Percentiles rank a stretch among this genome's conserved stretches.
Evolutionary conservation across 306 rosid species (phyloP).

Genomic region (Styphnolobium japonicum): DNA sequence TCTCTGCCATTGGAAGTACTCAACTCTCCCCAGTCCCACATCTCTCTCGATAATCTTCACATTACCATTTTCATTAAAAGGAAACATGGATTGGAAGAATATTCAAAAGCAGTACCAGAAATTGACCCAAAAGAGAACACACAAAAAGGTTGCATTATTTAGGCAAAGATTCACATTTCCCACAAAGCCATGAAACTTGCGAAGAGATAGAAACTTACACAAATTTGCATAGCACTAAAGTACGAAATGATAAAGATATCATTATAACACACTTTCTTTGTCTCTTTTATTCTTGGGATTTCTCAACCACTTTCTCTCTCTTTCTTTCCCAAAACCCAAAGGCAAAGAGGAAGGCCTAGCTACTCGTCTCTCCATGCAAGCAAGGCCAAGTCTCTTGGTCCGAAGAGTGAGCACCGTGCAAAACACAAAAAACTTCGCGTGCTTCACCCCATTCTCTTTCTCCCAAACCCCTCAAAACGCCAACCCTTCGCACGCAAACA

Average conservation of each 20-base stretch:
- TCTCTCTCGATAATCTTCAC: conserved; percentile 3
- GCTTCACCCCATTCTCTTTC: conserved; percentile 38
- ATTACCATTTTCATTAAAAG: conserved; percentile 31
- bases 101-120: conserved; percentile 33
- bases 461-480: conserved; percentile 4
- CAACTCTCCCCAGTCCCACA: neutral
- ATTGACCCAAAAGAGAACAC: conserved; percentile 30
- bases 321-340: conserved; percentile 32
- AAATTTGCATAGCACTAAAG: conserved; percentile 32
- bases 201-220: conserved; percentile 19
- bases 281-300: conserved; percentile 52
- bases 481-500: neutral
- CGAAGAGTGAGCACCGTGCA: conserved; percentile 48
- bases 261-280: conserved; percentile 55
- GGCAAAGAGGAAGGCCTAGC: neutral
- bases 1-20: neutral
- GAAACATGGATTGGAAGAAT: conserved; percentile 19
- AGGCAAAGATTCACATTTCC: conserved; percentile 33
- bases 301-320: conserved; percentile 23
- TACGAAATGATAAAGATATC: conserved; percentile 55
- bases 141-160: conserved; percentile 39
- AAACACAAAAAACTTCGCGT: conserved; percentile 47
- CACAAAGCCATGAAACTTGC: conserved; percentile 39
- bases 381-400: conserved; percentile 44
- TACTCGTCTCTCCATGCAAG: conserved; percentile 32